Evolutionary conservation across 805 yeast species (phyloP).

Genomic region (Blastobotrys peoriensis): DNA sequence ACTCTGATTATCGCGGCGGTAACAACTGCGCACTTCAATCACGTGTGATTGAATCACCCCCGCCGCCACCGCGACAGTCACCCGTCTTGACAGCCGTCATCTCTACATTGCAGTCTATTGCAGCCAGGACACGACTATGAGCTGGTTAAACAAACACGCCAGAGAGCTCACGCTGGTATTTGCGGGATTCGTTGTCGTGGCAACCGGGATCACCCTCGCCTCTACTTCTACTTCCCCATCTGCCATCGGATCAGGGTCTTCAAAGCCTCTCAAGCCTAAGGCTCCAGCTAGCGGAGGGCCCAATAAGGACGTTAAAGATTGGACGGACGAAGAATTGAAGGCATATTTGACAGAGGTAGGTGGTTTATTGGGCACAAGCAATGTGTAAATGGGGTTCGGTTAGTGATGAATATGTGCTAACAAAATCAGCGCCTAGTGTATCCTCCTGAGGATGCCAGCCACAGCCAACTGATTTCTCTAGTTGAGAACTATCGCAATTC

Average conservation of each 20-base stretch:
- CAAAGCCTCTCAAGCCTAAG: constrained; percentile 2
- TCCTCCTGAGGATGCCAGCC: constrained; percentile 18
- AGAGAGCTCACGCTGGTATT: constrained; percentile 20
- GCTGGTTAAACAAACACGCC: constrained; percentile 9
- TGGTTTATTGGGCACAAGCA: neutral
- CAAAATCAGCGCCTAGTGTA: constrained; percentile 16
- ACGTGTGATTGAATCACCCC: no score
- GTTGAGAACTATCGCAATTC: constrained; percentile 9
- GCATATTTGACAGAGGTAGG: constrained; percentile 19
- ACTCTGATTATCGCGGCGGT: neutral
- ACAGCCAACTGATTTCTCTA: constrained; percentile 16
- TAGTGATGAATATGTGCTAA: no score
- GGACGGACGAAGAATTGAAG: constrained; percentile 18
- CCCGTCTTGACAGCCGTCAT: no score
- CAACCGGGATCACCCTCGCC: constrained; percentile 16
- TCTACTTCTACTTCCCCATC: constrained; percentile 4
- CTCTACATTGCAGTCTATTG: no score
- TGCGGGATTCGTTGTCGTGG: constrained; percentile 24
- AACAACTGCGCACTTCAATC: no score
- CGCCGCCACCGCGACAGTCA: no score
- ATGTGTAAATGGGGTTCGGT: no score
- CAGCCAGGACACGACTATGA: constrained; percentile 1
- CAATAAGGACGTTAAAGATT: constrained; percentile 12
- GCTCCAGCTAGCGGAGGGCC: constrained; percentile 9
- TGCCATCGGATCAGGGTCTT: neutral